Evolutionary conservation across 345 rosid species (phyloP).

Genomic region (Lenwebbia sp.): DNA sequence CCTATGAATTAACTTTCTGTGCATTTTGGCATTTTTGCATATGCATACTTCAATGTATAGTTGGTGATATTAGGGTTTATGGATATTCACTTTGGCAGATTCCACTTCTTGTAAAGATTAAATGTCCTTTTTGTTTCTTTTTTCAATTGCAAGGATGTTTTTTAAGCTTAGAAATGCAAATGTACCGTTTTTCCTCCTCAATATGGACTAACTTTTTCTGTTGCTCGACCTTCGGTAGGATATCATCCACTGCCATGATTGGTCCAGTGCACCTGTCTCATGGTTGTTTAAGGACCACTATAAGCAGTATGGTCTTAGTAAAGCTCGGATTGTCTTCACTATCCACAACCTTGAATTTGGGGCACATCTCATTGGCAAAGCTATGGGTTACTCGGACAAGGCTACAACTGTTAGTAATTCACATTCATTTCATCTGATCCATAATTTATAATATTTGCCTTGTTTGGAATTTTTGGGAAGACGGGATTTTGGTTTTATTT

Average conservation of each 20-base stretch:
- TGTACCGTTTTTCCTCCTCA: neutral
- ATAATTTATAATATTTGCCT: neutral
- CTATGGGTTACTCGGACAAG: conserved; percentile 74
- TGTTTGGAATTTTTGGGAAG: neutral
- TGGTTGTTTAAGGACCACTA: conserved; percentile 84
- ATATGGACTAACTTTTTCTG: neutral
- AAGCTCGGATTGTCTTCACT: conserved; percentile 78
- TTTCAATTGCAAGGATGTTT: neutral
- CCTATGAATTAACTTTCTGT: neutral
- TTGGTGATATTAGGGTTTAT: neutral
- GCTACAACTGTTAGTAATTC: conserved; percentile 66
- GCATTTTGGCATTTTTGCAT: neutral
- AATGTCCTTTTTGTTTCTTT: neutral
- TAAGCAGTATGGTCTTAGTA: conserved; percentile 64
- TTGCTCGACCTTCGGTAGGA: conserved; percentile 37
- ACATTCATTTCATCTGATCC: neutral
- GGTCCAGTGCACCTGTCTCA: conserved; percentile 90
- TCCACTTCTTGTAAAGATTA: neutral
- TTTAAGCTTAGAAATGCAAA: neutral
- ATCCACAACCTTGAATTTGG: conserved; percentile 94
- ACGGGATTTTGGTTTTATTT: neutral
- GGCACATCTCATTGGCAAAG: conserved; percentile 54
- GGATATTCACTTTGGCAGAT: neutral
- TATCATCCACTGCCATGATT: conserved; percentile 94
- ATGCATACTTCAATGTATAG: neutral